A percentile compares a stretch with the other conserved stretches of the same genome.
phyloP scores from a whole-genome alignment of 2,329 filamentous ascomycete species.

The Blumeriella jaapii region DNA sequence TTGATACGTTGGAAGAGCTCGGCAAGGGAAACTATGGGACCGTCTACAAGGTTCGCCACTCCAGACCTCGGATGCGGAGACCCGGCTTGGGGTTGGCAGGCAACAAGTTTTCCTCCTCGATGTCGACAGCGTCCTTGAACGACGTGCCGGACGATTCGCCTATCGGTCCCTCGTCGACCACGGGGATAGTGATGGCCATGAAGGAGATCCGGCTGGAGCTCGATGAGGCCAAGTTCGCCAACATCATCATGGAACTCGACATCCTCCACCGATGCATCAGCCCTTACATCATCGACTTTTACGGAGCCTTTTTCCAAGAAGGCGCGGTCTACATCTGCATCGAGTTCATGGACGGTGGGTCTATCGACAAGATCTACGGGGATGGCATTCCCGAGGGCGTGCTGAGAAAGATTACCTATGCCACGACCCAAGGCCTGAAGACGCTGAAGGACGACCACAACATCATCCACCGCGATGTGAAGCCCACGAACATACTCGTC shows the following conservation, averaged over 20 bases:
- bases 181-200: slow-evolving; percentile 92
- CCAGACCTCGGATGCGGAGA: slow-evolving; percentile 47
- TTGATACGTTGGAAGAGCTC: slow-evolving; percentile 83
- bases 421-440: slow-evolving; percentile 85
- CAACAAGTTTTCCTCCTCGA: slow-evolving; percentile 26
- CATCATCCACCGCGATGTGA: slow-evolving; percentile 97
- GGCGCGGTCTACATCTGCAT: slow-evolving; percentile 99
- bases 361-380: slow-evolving; percentile 88
- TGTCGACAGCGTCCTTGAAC: slow-evolving; percentile 28
- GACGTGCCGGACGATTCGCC: slow-evolving; percentile 25
- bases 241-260: slow-evolving; percentile 95
- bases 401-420: slow-evolving; percentile 78
- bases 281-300: slow-evolving; percentile 97
- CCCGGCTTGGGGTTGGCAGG: slow-evolving; percentile 47
- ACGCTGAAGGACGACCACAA: slow-evolving; percentile 95
- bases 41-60: slow-evolving; percentile 90
- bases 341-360: slow-evolving; percentile 98
- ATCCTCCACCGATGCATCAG: slow-evolving; percentile 91
- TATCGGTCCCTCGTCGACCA: slow-evolving; percentile 35
- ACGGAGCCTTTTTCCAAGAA: slow-evolving; percentile 97
- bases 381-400: slow-evolving; percentile 85
- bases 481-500: slow-evolving; percentile 94
- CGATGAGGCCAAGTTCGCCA: slow-evolving; percentile 91
- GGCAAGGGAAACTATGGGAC: slow-evolving; percentile 98
- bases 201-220: slow-evolving; percentile 94